A percentile compares a stretch with the other conserved stretches of the same genome.
These are phyloP conservation scores for Bolboschoenus planiculmis DNA, from an alignment of 176 grass and related monocot species.

Conservation along the genomic window DNA sequence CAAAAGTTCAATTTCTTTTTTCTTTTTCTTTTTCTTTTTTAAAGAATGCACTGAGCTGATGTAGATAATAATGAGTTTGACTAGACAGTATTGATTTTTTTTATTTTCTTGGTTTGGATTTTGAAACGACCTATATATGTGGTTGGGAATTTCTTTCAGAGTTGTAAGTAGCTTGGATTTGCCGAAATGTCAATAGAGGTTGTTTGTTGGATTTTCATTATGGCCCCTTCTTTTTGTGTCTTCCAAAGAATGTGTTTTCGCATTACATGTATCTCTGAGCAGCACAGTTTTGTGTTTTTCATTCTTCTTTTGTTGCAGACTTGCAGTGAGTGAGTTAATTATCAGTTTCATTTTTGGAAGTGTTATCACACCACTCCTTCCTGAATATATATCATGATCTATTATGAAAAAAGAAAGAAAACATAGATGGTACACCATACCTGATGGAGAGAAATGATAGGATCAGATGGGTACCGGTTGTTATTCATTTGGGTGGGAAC, in stretches of 20 bases:
- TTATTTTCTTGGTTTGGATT: background rate
- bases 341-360: background rate
- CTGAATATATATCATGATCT: background rate
- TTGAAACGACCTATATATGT: background rate
- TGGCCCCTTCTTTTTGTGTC: background rate
- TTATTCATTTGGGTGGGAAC: background rate
- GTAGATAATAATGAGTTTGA: slow-evolving; percentile 1
- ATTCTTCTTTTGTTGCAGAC: background rate
- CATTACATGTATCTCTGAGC: background rate
- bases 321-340: background rate
- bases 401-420: background rate
- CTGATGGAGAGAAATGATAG: no score
- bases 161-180: background rate
- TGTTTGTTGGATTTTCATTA: background rate
- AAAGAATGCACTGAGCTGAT: background rate
- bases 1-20: background rate
- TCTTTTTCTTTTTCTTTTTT: background rate
- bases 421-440: no score
- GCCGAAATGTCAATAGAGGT: background rate
- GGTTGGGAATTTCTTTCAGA: background rate
- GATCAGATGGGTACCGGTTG: no score
- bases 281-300: background rate
- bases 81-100: background rate
- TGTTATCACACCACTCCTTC: background rate
- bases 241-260: background rate